Conservation (phyloP, 768 basidiomycete species). For the Chiua virens region DNA sequence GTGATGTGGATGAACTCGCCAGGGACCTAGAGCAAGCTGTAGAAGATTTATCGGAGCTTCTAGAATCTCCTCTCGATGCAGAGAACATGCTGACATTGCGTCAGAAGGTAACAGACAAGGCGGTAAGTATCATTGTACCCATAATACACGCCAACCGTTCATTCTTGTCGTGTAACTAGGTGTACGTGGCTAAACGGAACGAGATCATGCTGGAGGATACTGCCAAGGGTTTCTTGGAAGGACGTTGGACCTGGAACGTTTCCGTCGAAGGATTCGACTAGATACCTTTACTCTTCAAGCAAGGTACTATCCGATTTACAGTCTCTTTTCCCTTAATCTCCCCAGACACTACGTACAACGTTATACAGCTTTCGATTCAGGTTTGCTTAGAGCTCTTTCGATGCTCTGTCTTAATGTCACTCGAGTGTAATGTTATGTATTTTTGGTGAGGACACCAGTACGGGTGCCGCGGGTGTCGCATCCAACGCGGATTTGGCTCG, state of each 20-base stretch:
- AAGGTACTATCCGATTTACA: not conserved
- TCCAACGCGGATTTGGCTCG: no score
- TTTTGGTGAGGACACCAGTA: not conserved
- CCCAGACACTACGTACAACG: not conserved
- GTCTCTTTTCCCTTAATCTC: not conserved
- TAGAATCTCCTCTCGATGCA: constrained; percentile 89
- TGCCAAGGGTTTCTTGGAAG: constrained; percentile 84
- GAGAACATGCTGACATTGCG: constrained; percentile 79
- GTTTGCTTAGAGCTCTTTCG: constrained; percentile 4
- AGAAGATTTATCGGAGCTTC: constrained; percentile 88
- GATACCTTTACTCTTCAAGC: constrained; percentile 12
- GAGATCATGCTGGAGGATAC: constrained; percentile 96
- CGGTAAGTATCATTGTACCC: constrained; percentile 48
- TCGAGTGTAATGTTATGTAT: constrained; percentile 15
- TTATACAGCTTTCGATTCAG: not conserved
- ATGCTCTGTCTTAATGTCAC: constrained; percentile 1
- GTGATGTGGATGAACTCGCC: not conserved
- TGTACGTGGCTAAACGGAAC: constrained; percentile 96
- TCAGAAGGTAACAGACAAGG: constrained; percentile 95
- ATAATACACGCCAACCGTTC: not conserved
- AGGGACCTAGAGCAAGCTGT: constrained; percentile 95
- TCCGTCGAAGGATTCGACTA: constrained; percentile 68
- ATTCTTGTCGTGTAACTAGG: constrained; percentile 36
- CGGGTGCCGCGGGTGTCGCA: no score
- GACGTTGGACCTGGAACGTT: constrained; percentile 81